These are phyloP conservation scores for Sporobolomyces phaffii DNA, from an alignment of 768 basidiomycete species.

Conservation along the genomic window DNA sequence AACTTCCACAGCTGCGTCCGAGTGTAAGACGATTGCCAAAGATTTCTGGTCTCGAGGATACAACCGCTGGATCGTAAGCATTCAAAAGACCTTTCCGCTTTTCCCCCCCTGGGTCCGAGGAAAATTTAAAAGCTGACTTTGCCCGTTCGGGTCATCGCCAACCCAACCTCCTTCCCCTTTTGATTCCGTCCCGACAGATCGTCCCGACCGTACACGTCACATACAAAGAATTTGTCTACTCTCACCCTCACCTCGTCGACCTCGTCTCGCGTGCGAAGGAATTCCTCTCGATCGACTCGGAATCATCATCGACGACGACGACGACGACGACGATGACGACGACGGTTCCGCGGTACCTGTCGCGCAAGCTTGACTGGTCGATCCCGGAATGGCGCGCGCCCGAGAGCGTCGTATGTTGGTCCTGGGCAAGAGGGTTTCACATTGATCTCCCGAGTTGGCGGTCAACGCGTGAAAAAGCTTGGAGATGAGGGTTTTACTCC, in stretches of 20 bases:
- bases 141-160: too few relatives aligned
- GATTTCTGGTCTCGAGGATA: conserved; percentile 33
- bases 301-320: too few relatives aligned
- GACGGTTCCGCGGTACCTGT: neutral
- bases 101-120: too few relatives aligned
- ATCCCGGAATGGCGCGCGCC: neutral
- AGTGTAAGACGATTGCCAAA: conserved; percentile 34
- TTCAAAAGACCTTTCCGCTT: neutral
- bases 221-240: conserved; percentile 18
- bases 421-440: conserved; percentile 17
- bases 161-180: neutral
- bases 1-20: conserved; percentile 15
- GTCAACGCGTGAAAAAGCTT: neutral
- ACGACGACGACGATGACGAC: too few relatives aligned
- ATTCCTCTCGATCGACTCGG: neutral
- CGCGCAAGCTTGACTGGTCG: conserved; percentile 12
- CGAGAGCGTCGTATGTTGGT: conserved; percentile 10
- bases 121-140: too few relatives aligned
- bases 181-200: conserved; percentile 3
- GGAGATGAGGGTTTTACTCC: too few relatives aligned
- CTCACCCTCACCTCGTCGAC: conserved; percentile 19
- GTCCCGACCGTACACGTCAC: conserved; percentile 32
- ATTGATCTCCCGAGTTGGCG: conserved; percentile 17
- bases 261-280: neutral
- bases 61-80: conserved; percentile 35